phyloP scores from a whole-genome alignment of 2,329 filamentous ascomycete species.

The Colletotrichum viniferum region DNA sequence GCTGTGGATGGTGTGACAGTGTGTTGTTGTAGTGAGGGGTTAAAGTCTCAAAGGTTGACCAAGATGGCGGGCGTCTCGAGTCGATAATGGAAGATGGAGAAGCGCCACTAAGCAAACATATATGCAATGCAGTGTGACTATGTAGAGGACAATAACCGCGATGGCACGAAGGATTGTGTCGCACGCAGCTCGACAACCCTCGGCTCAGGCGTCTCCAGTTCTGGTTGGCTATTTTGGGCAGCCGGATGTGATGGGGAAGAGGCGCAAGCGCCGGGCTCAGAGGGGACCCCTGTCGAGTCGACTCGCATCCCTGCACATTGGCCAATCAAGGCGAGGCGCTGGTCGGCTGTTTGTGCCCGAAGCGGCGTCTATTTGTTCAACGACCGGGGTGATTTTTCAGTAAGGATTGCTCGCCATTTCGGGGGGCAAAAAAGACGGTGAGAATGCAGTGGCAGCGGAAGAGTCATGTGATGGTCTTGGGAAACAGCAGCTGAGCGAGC shows the following conservation, averaged over 20 bases:
- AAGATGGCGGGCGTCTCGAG: background rate
- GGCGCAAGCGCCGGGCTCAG: slow-evolving; percentile 41
- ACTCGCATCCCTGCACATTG: slow-evolving; percentile 19
- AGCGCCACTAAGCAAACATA: slow-evolving; percentile 18
- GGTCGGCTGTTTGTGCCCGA: slow-evolving; percentile 22
- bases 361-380: slow-evolving; percentile 20
- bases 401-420: slow-evolving; percentile 4
- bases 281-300: slow-evolving; percentile 23
- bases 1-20: background rate
- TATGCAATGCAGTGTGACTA: slow-evolving; percentile 24
- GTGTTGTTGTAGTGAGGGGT: background rate
- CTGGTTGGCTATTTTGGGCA: slow-evolving; percentile 44
- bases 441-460: background rate
- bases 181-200: slow-evolving; percentile 21
- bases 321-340: slow-evolving; percentile 26
- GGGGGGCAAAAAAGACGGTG: slow-evolving; percentile 14
- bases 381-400: background rate
- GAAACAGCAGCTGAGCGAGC: background rate
- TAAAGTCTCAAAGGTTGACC: background rate
- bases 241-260: slow-evolving; percentile 27
- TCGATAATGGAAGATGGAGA: background rate
- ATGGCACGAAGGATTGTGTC: slow-evolving; percentile 17
- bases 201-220: slow-evolving; percentile 24
- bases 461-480: background rate
- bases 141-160: slow-evolving; percentile 24